Base-by-base conservation (phyloP, 129 eudicot species). In the Calendula officinalis region DNA sequence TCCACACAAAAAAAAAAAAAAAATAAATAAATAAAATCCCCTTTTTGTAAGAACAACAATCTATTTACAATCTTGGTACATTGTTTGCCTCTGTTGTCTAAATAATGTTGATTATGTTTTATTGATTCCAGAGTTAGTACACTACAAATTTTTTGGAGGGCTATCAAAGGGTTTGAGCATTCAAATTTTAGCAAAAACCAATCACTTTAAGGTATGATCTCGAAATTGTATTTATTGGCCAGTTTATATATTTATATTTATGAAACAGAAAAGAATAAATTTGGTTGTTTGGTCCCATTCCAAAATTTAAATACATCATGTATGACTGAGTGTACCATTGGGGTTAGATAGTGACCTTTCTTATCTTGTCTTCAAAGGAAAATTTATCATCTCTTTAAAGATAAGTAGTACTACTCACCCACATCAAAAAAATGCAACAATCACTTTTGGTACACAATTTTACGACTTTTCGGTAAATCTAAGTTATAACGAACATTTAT, bases 331-430 rank as follows among this genome's bases (percentile, higher is more conserved):
- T 38, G 62, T 56, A 56, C 47, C 43, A 50, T 30, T 50, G 78
- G 48, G 64, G 83, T 55, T 67, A 61, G 67, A 76, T 80, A 62
- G 77, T 55, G 71, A 72, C 77, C 76, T 72, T 84, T 62, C 59
- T 48, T 60, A 49, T 48, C 84, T 71, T 90, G 86, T 86, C 88
- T 83, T 90, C 71, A 69, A 90, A 86, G 97, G 67, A 36, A 86
- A 83, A 86, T 72, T 71, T 83, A 30, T 54, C 71, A 34, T 64
- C 49, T 55, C 77, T 55, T 22, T 72, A n/a, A 72, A 64, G 77
- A 64, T 63, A 53, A 27, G 77, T 55, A 46, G 50, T 22, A 22
- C 1, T 53, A 16, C 58, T 61, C 22, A 33, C 45, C 66, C 64
- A 63, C 57, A 63, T 64, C 56, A 62, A 41, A n/a, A 60, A 59